These are phyloP conservation scores for Penicillium fuscoglaucum DNA, from an alignment of 2,329 filamentous ascomycete genomes.

Conservation along the genomic window DNA sequence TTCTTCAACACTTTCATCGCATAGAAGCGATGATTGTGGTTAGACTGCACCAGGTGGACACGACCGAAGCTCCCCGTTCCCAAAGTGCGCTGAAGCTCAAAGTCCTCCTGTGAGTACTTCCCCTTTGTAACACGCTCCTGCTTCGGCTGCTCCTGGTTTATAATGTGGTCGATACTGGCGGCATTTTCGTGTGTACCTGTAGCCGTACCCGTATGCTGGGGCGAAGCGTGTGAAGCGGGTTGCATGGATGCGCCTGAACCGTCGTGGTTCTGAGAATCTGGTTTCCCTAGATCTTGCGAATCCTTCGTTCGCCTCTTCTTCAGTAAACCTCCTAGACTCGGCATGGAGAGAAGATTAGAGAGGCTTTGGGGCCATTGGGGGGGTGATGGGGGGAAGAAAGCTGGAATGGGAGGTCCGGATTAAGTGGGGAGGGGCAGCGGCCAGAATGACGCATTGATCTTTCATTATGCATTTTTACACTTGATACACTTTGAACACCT, in stretches of 20 bases:
- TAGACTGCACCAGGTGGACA: constrained; percentile 94
- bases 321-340: constrained; percentile 82
- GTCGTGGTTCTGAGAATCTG: constrained; percentile 15
- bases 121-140: constrained; percentile 76
- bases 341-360: constrained; percentile 62
- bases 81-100: constrained; percentile 83
- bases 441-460: constrained; percentile 32
- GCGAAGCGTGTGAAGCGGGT: constrained; percentile 40
- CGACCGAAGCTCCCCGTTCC: constrained; percentile 96
- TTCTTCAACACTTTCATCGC: constrained; percentile 99
- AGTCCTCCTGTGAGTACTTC: constrained; percentile 92
- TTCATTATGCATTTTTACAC: neutral
- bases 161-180: constrained; percentile 80
- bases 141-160: constrained; percentile 53
- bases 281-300: constrained; percentile 47
- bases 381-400: constrained; percentile 25
- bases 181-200: constrained; percentile 58
- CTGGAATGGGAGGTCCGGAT: constrained; percentile 26
- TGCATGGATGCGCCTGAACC: constrained; percentile 39
- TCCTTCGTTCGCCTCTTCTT: constrained; percentile 99
- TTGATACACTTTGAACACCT: neutral
- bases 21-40: constrained; percentile 97
- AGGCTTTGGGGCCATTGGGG: constrained; percentile 13
- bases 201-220: constrained; percentile 45
- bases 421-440: constrained; percentile 28